These are phyloP conservation scores for Candida patagonica DNA, from an alignment of 805 yeast species.

Conservation along the genomic window DNA sequence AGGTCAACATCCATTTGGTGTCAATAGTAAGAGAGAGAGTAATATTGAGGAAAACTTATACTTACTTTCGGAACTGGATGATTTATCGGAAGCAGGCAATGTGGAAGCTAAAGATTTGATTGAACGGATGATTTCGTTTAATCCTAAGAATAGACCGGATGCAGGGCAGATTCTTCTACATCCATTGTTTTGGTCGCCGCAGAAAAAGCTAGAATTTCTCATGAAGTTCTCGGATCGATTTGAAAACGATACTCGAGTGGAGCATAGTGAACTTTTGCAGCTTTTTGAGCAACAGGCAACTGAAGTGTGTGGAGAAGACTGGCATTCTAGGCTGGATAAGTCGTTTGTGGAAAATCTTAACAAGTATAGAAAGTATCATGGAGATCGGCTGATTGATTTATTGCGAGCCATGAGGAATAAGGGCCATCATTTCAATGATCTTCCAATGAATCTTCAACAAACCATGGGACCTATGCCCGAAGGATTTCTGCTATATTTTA, in stretches of 20 bases:
- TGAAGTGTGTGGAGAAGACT: slow-evolving; percentile 47
- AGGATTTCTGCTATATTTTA: slow-evolving; percentile 76
- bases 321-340: slow-evolving; percentile 69
- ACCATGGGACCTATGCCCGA: slow-evolving; percentile 74
- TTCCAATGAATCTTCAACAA: slow-evolving; percentile 55
- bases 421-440: slow-evolving; percentile 87
- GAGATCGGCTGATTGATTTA: slow-evolving; percentile 71
- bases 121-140: slow-evolving; percentile 54
- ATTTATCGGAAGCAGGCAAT: slow-evolving; percentile 25
- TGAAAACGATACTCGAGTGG: slow-evolving; percentile 75
- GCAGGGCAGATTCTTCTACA: slow-evolving; percentile 62
- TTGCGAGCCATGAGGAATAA: slow-evolving; percentile 86
- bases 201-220: slow-evolving; percentile 71
- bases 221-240: slow-evolving; percentile 84
- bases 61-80: slow-evolving; percentile 40
- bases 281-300: slow-evolving; percentile 45
- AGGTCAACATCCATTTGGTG: slow-evolving; percentile 95
- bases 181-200: slow-evolving; percentile 79
- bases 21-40: slow-evolving; percentile 75
- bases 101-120: slow-evolving; percentile 69
- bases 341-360: slow-evolving; percentile 75
- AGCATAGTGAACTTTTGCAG: slow-evolving; percentile 53
- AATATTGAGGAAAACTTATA: slow-evolving; percentile 55
- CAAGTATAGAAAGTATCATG: slow-evolving; percentile 80
- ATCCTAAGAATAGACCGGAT: slow-evolving; percentile 65